Percentiles rank a stretch among this genome's conserved stretches.
Evolutionary conservation across 768 basidiomycete genomes (phyloP).

Genomic region (Trichaptum fuscoviolaceum): DNA sequence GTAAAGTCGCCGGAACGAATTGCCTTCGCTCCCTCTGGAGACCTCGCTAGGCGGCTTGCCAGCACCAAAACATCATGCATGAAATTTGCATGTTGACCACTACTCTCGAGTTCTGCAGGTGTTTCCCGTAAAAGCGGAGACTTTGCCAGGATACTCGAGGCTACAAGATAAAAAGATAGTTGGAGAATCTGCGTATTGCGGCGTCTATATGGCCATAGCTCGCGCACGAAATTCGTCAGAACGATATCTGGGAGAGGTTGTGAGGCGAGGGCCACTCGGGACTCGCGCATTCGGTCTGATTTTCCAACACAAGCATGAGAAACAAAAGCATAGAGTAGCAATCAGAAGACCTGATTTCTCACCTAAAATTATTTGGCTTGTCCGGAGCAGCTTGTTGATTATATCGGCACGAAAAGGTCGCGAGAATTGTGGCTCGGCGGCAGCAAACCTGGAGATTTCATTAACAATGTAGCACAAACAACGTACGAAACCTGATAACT

Average conservation of each 20-base stretch:
- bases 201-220: conserved; percentile 18
- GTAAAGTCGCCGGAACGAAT: conserved; percentile 17
- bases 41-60: conserved; percentile 14
- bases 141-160: conserved; percentile 20
- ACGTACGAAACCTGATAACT: neutral
- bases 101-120: conserved; percentile 9
- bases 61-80: conserved; percentile 14
- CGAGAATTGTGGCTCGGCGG: conserved; percentile 18
- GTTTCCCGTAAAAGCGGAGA: conserved; percentile 18
- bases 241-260: conserved; percentile 15
- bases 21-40: conserved; percentile 16
- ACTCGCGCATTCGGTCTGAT: conserved; percentile 17
- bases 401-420: conserved; percentile 16
- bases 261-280: conserved; percentile 15
- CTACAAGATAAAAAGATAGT: conserved; percentile 15
- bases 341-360: neutral
- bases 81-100: conserved; percentile 6
- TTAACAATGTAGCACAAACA: neutral
- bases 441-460: conserved; percentile 17
- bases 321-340: neutral
- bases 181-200: conserved; percentile 14
- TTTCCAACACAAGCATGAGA: neutral
- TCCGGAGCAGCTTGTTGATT: conserved; percentile 13
- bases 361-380: conserved; percentile 22
- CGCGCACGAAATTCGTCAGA: conserved; percentile 15